These are phyloP conservation scores for Magnaporthiopsis poae DNA, from an alignment of 2,329 filamentous ascomycete species.

Conservation along the genomic window DNA sequence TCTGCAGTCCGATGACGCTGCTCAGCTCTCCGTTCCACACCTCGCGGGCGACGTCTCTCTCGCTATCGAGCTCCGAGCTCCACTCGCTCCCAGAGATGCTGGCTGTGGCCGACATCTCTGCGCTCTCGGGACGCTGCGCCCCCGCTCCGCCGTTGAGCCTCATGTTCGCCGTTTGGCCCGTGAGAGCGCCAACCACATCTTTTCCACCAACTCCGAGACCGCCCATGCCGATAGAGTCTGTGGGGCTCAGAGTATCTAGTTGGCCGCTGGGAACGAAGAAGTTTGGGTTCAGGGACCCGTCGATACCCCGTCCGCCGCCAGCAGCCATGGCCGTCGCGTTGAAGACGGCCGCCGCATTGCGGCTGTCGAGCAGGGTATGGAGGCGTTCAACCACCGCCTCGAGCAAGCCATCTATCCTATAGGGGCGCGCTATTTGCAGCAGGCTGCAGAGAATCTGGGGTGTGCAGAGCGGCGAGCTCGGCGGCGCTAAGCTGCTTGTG, in stretches of 20 bases:
- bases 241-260: conserved; percentile 29
- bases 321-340: conserved; percentile 97
- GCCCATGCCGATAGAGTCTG: conserved; percentile 6
- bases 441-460: conserved; percentile 93
- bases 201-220: too few relatives aligned
- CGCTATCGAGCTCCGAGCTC: conserved; percentile 43
- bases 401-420: conserved; percentile 82
- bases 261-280: conserved; percentile 44
- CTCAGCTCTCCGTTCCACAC: conserved; percentile 75
- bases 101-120: conserved; percentile 39
- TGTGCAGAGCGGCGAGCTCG: conserved; percentile 70
- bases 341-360: conserved; percentile 93
- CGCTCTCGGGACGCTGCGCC: conserved; percentile 30
- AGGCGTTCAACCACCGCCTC: conserved; percentile 88
- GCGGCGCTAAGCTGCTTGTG: conserved; percentile 74
- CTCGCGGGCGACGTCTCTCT: conserved; percentile 43
- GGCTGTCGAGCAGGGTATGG: conserved; percentile 78
- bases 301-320: conserved; percentile 76
- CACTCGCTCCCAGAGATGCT: conserved; percentile 47
- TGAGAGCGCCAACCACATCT: conserved; percentile 21
- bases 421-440: conserved; percentile 83
- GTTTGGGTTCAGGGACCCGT: conserved; percentile 54
- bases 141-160: conserved; percentile 32
- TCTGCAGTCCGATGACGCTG: conserved; percentile 89
- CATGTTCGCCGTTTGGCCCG: conserved; percentile 29